These are phyloP conservation scores for Cladophialophora yegresii DNA, from an alignment of 2,329 filamentous ascomycete species.

Conservation along the genomic window DNA sequence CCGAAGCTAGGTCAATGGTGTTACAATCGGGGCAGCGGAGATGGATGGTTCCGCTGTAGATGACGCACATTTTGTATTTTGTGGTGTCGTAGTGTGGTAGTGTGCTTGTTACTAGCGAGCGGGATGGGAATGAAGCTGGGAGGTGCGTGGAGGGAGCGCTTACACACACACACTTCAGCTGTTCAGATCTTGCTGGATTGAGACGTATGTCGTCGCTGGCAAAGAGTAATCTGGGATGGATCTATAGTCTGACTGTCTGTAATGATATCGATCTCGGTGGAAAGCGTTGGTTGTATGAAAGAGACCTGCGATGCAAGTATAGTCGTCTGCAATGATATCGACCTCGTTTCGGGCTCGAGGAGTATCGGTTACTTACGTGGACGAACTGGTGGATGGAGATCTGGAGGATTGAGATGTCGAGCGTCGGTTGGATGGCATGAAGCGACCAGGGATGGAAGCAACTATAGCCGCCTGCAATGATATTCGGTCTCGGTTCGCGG, in stretches of 20 bases:
- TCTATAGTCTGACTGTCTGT: too few relatives aligned
- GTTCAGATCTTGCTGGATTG: background rate
- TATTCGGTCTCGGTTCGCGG: background rate
- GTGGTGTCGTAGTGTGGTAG: too few relatives aligned
- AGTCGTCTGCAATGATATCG: too few relatives aligned
- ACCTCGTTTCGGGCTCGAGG: too few relatives aligned
- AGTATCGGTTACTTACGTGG: too few relatives aligned
- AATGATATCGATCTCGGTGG: too few relatives aligned
- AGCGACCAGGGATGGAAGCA: background rate
- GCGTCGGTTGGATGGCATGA: background rate
- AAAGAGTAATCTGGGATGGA: too few relatives aligned
- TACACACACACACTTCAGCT: background rate
- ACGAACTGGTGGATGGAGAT: too few relatives aligned
- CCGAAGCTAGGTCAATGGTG: constrained; percentile 1
- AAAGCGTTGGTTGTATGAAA: too few relatives aligned
- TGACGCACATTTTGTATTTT: constrained; percentile 49
- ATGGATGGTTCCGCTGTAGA: background rate
- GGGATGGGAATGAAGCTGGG: background rate
- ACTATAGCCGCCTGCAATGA: background rate
- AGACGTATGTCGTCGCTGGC: too few relatives aligned
- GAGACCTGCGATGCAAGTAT: too few relatives aligned
- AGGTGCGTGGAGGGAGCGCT: background rate
- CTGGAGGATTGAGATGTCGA: background rate
- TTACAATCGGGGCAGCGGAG: constrained; percentile 3
- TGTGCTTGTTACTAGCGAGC: background rate